Evolutionary conservation across 2,329 filamentous ascomycete species (phyloP), one percentile per base, ranked within the genome.

Genomic region (Pseudocercospora eumusae): DNA sequence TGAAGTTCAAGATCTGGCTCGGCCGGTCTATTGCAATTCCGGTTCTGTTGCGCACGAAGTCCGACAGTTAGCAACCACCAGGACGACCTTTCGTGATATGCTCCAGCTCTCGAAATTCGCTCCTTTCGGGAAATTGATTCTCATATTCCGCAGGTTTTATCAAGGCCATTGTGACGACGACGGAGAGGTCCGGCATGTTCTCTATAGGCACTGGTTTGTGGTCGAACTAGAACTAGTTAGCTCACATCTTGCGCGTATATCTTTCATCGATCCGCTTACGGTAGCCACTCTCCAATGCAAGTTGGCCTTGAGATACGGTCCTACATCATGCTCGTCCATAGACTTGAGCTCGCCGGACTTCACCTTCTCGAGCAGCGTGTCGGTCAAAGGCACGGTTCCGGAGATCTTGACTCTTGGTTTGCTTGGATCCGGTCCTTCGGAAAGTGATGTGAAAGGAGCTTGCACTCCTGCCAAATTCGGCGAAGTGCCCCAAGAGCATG

Each of bases 391-490:
- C 2, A 63, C 47, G 8, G 55, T 55, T 1, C 59, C 59, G 1
- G 59, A 56, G 11, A 61, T 47, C n/a, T 56, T 33, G 15, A 61
- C 40, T 2, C 55, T 47, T 23, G 52, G 28, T n/a, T 36, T 54
- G 52, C n/a, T 40, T 3, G 25, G 47, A 45, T 42, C 45, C n/a
- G 59, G 23, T 4, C 28, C 57, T 18, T 60, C 64, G 0, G 67
- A 65, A 42, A 73, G 53, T 31, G 71, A 74, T 18, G 74, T 71
- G 61, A 82, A 79, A 1, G 81, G 73, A 15, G 82, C 83, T 66
- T 88, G 82, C 0, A 83, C 84, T 1, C 89, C 89, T 2, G 88
- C 81, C 9, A 88, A 80, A 64, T 84, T 87, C 1, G 76, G 70
- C 0, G 83, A 81, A 44, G 73, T 72, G 0, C 79, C 71, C 87